Evolutionary conservation across 305 asterid species (phyloP), one percentile per base, ranked within the genome.

Genomic region (Striga hermonthica): DNA sequence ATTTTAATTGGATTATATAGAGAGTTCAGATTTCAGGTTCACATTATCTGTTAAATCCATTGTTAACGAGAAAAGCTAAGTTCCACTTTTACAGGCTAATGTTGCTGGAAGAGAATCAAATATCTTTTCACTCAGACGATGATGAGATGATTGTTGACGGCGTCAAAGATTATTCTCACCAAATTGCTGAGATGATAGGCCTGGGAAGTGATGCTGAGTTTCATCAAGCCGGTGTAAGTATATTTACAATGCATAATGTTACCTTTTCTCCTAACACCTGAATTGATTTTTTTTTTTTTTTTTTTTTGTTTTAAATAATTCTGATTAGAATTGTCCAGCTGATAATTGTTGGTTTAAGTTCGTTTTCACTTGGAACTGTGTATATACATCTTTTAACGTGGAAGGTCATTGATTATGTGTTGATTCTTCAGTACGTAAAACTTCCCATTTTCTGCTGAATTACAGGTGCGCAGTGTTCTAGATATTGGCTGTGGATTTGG

Each of bases 401-500:
- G 58, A 48, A 39, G 31, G 28, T 64, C 56, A 74, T 54, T 63
- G 66, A 34, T 53, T 45, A 57, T 35, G 44, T 4, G 35, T 47
- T 49, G 11, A 16, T n/a, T 58, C 31, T 47, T 36, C 54, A n/a
- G 49, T 47, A 67, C 53, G 48, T 72, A 60, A 69, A 62, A 11
- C 7, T 61, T 57, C 54, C 57, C 10, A 43, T 64, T 58, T 60
- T 38, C 64, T 76, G 64, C 65, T 72, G 69, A 72, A 73, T 77
- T 57, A 64, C 89, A 93, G 99, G 95, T 93, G 72, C 95, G 52
- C 66, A 86, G 76, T 52, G 91, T 93, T 55, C 77, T 93, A 71
- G 99, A 93, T 80, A 85, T 93, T 74, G 99, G 95, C 47, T 93
- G 99, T 68, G 97, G 97, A 65, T 93, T 93, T 72, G 99, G 99